Conservation (phyloP, 202 grass and related monocot species). For the Thinopyrum obtusiflorum region DNA sequence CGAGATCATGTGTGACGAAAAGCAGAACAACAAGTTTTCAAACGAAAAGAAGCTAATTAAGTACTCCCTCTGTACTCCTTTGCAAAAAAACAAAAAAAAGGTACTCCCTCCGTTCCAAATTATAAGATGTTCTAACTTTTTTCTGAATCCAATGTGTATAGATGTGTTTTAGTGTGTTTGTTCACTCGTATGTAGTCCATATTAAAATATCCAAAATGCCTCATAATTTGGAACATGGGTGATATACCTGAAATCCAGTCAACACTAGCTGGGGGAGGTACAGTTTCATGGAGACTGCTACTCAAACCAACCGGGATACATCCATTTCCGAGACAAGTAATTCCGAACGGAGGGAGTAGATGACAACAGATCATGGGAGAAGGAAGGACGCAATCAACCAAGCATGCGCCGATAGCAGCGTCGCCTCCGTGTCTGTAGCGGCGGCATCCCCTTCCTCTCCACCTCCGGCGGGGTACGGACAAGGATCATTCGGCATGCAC, state of each 20-base stretch:
- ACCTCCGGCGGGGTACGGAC: background rate
- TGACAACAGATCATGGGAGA: slow-evolving; percentile 25
- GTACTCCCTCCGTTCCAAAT: no score
- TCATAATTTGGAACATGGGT: no score
- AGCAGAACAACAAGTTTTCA: background rate
- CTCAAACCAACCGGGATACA: background rate
- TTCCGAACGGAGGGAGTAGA: no score
- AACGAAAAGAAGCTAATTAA: background rate
- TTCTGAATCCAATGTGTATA: no score
- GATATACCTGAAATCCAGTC: no score
- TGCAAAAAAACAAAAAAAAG: no score
- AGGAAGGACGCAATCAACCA: background rate
- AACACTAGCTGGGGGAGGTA: background rate
- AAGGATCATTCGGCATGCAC: background rate
- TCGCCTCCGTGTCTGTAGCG: background rate
- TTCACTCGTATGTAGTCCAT: no score
- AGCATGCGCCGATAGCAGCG: background rate
- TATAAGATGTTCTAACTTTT: no score
- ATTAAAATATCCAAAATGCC: no score
- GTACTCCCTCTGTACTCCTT: no score
- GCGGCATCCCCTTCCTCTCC: slow-evolving; percentile 3
- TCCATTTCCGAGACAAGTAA: no score
- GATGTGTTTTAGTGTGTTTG: no score
- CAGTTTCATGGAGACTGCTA: background rate
- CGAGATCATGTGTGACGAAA: background rate